Conservation (phyloP, 1,284 basidiomycete genomes). For the Rhodotorula sp. region DNA sequence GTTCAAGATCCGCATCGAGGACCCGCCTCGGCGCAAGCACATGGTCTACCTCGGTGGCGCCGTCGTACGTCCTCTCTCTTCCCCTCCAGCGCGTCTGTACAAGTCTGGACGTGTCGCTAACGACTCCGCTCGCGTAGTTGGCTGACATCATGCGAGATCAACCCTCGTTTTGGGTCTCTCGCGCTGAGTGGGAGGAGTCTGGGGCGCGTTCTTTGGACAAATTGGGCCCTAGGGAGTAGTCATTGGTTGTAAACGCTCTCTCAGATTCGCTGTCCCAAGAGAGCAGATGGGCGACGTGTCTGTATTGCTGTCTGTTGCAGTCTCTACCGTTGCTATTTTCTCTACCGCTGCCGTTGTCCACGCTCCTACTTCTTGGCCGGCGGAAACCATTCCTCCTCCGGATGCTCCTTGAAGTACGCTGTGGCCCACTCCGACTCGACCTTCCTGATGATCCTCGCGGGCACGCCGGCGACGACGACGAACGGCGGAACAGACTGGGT, state of each 20-base stretch:
- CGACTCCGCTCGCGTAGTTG: too few relatives aligned
- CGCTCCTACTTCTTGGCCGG: constrained; percentile 4
- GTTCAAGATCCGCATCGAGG: constrained; percentile 99
- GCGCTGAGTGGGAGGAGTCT: constrained; percentile 87
- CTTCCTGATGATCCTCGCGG: constrained; percentile 52
- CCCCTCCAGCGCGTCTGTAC: too few relatives aligned
- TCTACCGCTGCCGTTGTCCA: too few relatives aligned
- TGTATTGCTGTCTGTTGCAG: not conserved
- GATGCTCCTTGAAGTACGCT: constrained; percentile 28
- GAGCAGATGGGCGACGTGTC: too few relatives aligned
- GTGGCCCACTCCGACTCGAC: constrained; percentile 23
- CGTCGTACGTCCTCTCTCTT: not conserved
- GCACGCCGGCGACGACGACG: constrained; percentile 53
- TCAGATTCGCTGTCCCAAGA: too few relatives aligned
- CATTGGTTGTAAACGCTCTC: too few relatives aligned
- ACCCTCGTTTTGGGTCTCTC: constrained; percentile 87
- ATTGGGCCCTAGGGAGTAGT: constrained; percentile 26
- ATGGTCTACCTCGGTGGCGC: constrained; percentile 99
- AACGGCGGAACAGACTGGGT: constrained; percentile 47
- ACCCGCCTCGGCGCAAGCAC: constrained; percentile 95
- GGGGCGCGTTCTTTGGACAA: constrained; percentile 78
- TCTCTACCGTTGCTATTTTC: too few relatives aligned
- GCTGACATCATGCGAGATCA: constrained; percentile 98
- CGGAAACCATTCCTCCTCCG: constrained; percentile 31
- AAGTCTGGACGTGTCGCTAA: too few relatives aligned